Percentiles rank a stretch among this genome's conserved stretches.
These are phyloP conservation scores for Perkinsus marinus DNA, from an alignment of 169 alveolate species.

Conservation along the genomic window DNA sequence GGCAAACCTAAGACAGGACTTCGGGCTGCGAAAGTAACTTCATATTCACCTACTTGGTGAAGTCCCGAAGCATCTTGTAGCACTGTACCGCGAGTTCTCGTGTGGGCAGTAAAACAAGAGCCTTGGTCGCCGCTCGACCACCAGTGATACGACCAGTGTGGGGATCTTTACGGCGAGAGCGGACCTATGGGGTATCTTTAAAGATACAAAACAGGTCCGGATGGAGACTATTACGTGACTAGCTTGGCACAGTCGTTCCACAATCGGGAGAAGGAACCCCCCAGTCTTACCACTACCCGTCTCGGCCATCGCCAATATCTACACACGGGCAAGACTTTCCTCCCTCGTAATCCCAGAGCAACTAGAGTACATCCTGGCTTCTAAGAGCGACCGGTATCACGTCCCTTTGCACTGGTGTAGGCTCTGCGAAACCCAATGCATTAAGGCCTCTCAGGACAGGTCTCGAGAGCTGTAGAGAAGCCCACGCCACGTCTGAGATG, in stretches of 20 bases:
- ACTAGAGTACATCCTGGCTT: constrained; percentile 34
- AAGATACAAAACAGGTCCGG: background rate
- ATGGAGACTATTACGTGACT: background rate
- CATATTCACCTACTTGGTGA: constrained; percentile 49
- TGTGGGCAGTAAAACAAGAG: constrained; percentile 70
- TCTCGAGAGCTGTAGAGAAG: background rate
- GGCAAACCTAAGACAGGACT: constrained; percentile 1
- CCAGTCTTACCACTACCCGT: constrained; percentile 78
- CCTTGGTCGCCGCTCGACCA: constrained; percentile 54
- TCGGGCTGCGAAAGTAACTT: no score
- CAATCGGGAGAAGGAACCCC: constrained; percentile 67
- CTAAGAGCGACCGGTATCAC: constrained; percentile 69
- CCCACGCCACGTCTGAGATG: background rate
- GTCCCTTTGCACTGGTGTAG: constrained; percentile 65
- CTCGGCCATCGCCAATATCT: constrained; percentile 68
- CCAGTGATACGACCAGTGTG: background rate
- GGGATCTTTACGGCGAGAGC: background rate
- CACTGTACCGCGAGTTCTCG: constrained; percentile 81
- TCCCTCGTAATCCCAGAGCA: no score
- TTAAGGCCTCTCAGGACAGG: constrained; percentile 40
- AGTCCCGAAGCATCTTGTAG: constrained; percentile 45
- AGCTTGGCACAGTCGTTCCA: constrained; percentile 54
- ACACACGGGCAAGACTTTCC: no score
- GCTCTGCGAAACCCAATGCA: constrained; percentile 49
- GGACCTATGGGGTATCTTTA: background rate